Evolutionary conservation across 352 stramenopile species (phyloP).

Genomic region (Blastocystis sp.): DNA sequence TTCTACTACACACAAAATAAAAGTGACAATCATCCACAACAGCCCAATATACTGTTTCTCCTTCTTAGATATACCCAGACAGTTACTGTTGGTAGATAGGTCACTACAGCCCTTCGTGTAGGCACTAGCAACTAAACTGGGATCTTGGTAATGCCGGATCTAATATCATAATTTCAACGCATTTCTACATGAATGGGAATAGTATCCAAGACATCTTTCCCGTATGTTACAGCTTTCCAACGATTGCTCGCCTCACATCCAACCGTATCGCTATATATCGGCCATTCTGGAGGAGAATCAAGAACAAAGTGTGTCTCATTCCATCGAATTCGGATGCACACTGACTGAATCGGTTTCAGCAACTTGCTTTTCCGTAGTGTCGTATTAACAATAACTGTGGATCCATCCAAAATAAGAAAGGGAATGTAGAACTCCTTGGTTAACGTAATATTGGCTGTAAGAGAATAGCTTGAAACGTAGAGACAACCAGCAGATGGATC

Average conservation of each 20-base stretch:
- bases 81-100: background rate
- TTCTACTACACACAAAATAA: too few relatives aligned
- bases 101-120: slow-evolving; percentile 17
- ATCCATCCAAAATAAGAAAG: background rate
- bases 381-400: background rate
- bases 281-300: background rate
- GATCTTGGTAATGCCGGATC: slow-evolving; percentile 13
- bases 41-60: slow-evolving; percentile 8
- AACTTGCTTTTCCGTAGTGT: background rate
- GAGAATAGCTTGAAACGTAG: background rate
- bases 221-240: background rate
- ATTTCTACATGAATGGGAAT: too few relatives aligned
- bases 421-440: background rate
- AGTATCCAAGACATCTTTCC: too few relatives aligned
- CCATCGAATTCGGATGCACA: background rate
- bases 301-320: background rate
- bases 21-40: background rate
- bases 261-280: background rate
- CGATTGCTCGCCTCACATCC: background rate
- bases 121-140: background rate
- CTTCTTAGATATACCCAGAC: slow-evolving; percentile 24
- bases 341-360: background rate
- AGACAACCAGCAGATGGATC: background rate
- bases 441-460: background rate
- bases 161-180: background rate